Base-by-base conservation (phyloP, 1,284 basidiomycete genomes). In the Ganoderma lingzhi region DNA sequence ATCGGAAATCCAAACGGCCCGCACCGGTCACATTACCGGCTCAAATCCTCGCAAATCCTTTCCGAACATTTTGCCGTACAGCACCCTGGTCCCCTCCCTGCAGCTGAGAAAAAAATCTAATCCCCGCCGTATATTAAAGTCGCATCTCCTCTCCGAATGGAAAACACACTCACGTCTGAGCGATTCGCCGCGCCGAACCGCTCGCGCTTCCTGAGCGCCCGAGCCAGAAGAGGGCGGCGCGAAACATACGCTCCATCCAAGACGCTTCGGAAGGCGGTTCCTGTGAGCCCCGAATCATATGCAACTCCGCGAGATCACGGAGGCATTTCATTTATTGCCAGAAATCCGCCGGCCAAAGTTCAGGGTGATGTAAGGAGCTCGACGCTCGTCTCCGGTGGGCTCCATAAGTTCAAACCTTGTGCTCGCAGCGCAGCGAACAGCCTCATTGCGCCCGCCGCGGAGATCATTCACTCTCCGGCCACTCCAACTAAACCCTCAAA, bases 281-380 rank as follows among this genome's bases (percentile, higher is more conserved):
- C 14, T 64, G 48, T 17, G 51, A 35, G 32, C 64, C 35, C 37
- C 66, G 63, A 68, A 70, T 70, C 53, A 63, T 28, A 53, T 32
- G 53, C 32, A 44, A 32, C 58, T 39, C 59, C 37, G 61, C 39
- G 64, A 65, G 55, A 59, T 69, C 62, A 65, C 71, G 71, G 71
- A 70, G 51, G 71, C 64, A 66, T 66, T 70, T 56, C 61, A 60
- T 70, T 56, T 56, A 60, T 65, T 48, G 30, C 37, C 32, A 65
- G 35, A 55, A 30, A 48, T 48, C 28, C 63, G 55, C 53, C 45
- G 66, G 39, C 53, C 53, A 45, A 62, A 45, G 69, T 73, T 69
- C 62, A 64, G 51, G 42, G 53, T 69, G 71, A 69, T 67, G 65
- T 37, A 63, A 70, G 71, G 71, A 41, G 67, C 67, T 67, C 69